Conservation (phyloP, 352 stramenopile species). For the Phytopythium aichiense region DNA sequence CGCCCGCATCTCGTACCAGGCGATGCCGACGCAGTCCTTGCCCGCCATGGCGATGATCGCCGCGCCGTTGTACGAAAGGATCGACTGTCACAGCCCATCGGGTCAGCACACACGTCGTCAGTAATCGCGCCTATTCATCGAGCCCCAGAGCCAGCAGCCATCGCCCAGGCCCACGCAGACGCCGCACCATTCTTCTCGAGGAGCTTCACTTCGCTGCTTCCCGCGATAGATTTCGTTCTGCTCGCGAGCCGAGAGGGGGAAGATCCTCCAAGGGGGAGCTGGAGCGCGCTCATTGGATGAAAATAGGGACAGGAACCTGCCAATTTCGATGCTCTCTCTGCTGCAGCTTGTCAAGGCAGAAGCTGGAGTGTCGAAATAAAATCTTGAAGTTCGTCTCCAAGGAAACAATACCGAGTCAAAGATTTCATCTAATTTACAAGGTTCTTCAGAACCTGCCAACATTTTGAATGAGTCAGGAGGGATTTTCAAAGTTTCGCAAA, state of each 20-base stretch:
- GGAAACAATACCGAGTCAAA: no score
- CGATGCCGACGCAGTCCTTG: conserved; percentile 99
- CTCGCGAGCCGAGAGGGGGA: conserved; percentile 1
- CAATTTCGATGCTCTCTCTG: no score
- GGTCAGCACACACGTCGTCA: not conserved
- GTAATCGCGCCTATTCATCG: not conserved
- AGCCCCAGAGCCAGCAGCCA: not conserved
- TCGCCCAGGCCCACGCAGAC: not conserved
- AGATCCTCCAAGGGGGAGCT: not conserved
- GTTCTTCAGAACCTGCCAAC: no score
- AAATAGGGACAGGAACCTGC: no score
- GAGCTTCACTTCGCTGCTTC: not conserved
- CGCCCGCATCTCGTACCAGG: conserved; percentile 48
- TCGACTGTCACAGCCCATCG: conserved; percentile 35
- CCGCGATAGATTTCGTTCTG: conserved; percentile 21
- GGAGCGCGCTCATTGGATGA: no score
- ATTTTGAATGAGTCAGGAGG: no score
- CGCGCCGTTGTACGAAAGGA: conserved; percentile 97
- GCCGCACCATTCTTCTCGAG: conserved; percentile 29
- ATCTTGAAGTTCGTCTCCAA: no score
- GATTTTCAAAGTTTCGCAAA: no score
- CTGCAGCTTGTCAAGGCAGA: no score
- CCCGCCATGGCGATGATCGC: conserved; percentile 99
- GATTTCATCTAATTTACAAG: no score
- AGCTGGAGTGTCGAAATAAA: no score